These are phyloP conservation scores for Mucor mucedo DNA, from an alignment of 371 early-diverging fungal genomes.

Conservation along the genomic window DNA sequence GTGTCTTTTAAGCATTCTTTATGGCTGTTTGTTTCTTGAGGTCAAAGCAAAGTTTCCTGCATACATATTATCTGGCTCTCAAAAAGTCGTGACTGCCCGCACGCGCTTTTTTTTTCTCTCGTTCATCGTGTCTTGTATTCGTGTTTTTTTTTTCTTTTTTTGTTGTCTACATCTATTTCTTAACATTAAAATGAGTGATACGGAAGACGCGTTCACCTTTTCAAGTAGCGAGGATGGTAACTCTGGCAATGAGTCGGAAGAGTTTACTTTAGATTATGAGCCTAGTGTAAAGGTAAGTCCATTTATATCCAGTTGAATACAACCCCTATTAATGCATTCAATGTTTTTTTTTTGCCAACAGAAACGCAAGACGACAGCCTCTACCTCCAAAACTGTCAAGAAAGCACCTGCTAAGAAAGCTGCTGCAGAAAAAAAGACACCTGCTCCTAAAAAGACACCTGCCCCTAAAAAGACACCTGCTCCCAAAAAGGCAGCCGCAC, in stretches of 20 bases:
- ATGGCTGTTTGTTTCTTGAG: too few relatives aligned
- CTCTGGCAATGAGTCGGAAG: conserved; percentile 25
- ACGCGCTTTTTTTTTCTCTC: too few relatives aligned
- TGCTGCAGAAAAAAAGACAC: conserved; percentile 5
- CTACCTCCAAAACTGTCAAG: too few relatives aligned
- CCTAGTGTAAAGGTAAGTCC: conserved; percentile 14
- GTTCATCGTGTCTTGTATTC: too few relatives aligned
- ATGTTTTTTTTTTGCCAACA: background rate
- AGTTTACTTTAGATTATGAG: background rate
- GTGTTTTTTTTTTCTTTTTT: background rate
- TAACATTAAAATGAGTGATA: conserved; percentile 20
- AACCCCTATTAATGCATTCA: too few relatives aligned
- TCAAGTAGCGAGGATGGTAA: conserved; percentile 7
- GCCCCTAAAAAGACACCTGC: conserved; percentile 1
- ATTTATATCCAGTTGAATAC: too few relatives aligned
- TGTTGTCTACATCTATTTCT: too few relatives aligned
- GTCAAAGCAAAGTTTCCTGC: too few relatives aligned
- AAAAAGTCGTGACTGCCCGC: too few relatives aligned
- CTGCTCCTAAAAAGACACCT: conserved; percentile 10
- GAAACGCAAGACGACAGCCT: conserved; percentile 12
- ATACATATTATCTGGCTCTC: too few relatives aligned
- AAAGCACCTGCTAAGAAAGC: background rate
- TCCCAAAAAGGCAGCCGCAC: conserved; percentile 8
- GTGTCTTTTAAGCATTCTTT: too few relatives aligned
- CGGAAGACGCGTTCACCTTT: conserved; percentile 16